Conservation (phyloP, 1,139 yeast species). For the Suhomyces anneliseae region DNA sequence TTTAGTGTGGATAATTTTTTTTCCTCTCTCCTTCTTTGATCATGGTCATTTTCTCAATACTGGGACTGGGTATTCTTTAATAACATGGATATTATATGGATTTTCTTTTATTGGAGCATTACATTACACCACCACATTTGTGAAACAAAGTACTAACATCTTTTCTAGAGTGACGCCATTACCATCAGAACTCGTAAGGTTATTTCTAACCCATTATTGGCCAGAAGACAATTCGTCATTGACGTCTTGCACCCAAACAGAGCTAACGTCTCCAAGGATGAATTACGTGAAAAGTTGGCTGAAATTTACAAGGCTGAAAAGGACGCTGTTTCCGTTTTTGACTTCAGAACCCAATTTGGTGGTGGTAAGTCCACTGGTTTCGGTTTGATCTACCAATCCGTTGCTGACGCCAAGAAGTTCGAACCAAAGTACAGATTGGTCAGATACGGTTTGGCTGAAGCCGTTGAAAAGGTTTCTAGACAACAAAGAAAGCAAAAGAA, state of each 20-base stretch:
- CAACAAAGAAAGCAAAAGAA: slow-evolving; percentile 99
- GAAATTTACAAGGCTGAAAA: slow-evolving; percentile 96
- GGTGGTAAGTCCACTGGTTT: slow-evolving; percentile 99
- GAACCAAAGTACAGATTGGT: slow-evolving; percentile 99
- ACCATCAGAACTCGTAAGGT: slow-evolving; percentile 99
- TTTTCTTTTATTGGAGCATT: background rate
- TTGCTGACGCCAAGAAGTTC: slow-evolving; percentile 96
- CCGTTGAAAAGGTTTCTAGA: slow-evolving; percentile 97
- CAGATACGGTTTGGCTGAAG: slow-evolving; percentile 96
- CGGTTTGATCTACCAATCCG: slow-evolving; percentile 98
- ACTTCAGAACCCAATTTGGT: slow-evolving; percentile 99
- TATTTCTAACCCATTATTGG: slow-evolving; percentile 98
- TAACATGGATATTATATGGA: background rate
- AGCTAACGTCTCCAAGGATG: slow-evolving; percentile 99
- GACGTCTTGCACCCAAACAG: slow-evolving; percentile 99
- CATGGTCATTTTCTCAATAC: too few relatives aligned
- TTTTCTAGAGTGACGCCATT: slow-evolving; percentile 88
- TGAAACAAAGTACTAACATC: slow-evolving; percentile 31
- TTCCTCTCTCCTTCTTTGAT: too few relatives aligned
- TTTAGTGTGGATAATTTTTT: too few relatives aligned
- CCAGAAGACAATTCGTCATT: slow-evolving; percentile 99
- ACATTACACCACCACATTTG: background rate
- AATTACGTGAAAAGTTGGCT: slow-evolving; percentile 97
- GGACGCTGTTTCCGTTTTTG: slow-evolving; percentile 98
- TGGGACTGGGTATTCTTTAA: background rate